Percentiles rank a stretch among this genome's conserved stretches.
These are phyloP conservation scores for Rhizophagus sp. DNA, from an alignment of 192 early-diverging fungal species.

Conservation along the genomic window DNA sequence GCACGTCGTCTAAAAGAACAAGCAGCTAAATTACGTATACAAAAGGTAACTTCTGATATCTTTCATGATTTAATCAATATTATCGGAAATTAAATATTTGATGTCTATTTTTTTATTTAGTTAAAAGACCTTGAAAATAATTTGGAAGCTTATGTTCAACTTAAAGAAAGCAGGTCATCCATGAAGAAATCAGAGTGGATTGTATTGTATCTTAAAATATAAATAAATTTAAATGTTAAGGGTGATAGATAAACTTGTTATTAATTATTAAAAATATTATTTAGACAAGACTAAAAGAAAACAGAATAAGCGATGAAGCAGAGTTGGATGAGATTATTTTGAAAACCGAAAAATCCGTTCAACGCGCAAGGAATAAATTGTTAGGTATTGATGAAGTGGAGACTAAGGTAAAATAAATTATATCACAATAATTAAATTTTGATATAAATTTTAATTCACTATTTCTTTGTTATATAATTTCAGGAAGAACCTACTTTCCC, in stretches of 20 bases:
- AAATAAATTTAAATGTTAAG: background rate
- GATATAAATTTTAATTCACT: background rate
- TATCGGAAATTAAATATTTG: background rate
- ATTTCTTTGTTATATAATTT: background rate
- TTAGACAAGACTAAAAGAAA: conserved; percentile 54
- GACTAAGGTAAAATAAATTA: conserved; percentile 47
- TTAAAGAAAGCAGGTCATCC: conserved; percentile 47
- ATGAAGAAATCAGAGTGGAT: conserved; percentile 54
- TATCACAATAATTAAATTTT: conserved; percentile 5
- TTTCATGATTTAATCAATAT: background rate
- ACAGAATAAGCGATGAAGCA: conserved; percentile 65
- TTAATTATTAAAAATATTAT: conserved; percentile 28
- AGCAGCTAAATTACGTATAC: conserved; percentile 76
- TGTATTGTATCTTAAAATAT: conserved; percentile 23
- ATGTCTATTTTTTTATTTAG: conserved; percentile 24
- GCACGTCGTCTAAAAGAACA: conserved; percentile 75
- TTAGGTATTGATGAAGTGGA: conserved; percentile 80
- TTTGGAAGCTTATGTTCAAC: conserved; percentile 55
- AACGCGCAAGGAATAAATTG: conserved; percentile 74
- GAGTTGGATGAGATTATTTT: conserved; percentile 78
- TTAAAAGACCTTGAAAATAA: conserved; percentile 68
- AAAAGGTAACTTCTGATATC: conserved; percentile 60
- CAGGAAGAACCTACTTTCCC: conserved; percentile 72
- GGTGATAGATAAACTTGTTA: background rate
- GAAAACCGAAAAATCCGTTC: conserved; percentile 64